These are phyloP conservation scores for Penicillium griseofulvum DNA, from an alignment of 2,329 filamentous ascomycete species.

Conservation along the genomic window DNA sequence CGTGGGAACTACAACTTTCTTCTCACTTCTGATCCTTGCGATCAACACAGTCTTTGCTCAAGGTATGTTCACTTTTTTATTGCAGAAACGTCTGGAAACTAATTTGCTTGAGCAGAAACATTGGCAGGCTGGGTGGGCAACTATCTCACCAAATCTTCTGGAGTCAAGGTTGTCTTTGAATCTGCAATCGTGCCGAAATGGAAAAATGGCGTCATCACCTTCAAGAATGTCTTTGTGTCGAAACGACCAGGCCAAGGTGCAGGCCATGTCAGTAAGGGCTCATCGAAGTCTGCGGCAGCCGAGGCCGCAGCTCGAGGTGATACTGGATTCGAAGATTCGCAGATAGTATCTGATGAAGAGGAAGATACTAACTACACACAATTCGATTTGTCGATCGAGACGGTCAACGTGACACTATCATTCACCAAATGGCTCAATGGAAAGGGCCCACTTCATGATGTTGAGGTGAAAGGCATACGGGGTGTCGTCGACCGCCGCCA, in stretches of 20 bases:
- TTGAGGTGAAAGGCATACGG: slow-evolving; percentile 89
- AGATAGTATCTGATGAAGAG: slow-evolving; percentile 44
- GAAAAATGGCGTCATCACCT: slow-evolving; percentile 91
- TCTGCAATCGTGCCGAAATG: slow-evolving; percentile 96
- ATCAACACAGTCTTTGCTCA: slow-evolving; percentile 97
- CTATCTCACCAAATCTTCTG: slow-evolving; percentile 90
- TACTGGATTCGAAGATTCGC: slow-evolving; percentile 42
- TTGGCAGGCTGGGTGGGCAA: slow-evolving; percentile 91
- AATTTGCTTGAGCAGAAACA: slow-evolving; percentile 62
- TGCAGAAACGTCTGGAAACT: slow-evolving; percentile 18
- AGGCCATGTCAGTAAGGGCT: slow-evolving; percentile 88
- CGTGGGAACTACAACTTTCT: slow-evolving; percentile 95
- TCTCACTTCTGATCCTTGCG: slow-evolving; percentile 82
- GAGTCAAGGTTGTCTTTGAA: slow-evolving; percentile 92
- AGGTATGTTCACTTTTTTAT: slow-evolving; percentile 51
- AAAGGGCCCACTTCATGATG: slow-evolving; percentile 84
- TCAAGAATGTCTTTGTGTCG: slow-evolving; percentile 95
- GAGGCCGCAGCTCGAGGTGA: slow-evolving; percentile 63
- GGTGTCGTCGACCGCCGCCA: slow-evolving; percentile 89
- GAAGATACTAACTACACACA: slow-evolving; percentile 98
- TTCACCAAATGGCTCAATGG: slow-evolving; percentile 99
- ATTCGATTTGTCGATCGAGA: slow-evolving; percentile 91
- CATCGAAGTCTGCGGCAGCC: slow-evolving; percentile 75
- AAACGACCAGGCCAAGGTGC: slow-evolving; percentile 77
- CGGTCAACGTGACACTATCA: slow-evolving; percentile 92